Evolutionary conservation across 495 filamentous ascomycete species (phyloP).

Genomic region (Aspergillus steynii): DNA sequence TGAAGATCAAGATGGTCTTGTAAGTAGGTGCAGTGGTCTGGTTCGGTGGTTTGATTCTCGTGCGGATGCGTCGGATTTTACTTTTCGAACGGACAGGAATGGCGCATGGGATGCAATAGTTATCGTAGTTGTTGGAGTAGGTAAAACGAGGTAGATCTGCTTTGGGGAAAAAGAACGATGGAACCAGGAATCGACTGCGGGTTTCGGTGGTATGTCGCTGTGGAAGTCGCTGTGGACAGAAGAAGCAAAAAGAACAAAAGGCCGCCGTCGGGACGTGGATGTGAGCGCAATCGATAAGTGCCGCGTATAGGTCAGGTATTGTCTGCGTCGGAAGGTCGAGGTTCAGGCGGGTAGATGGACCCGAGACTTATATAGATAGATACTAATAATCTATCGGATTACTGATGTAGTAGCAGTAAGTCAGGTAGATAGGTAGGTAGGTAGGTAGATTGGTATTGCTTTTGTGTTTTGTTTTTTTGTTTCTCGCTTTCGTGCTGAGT

Average conservation of each 20-base stretch:
- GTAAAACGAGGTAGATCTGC: neutral
- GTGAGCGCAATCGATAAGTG: neutral
- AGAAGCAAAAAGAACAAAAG: neutral
- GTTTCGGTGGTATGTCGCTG: neutral
- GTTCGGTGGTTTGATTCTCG: too few species aligned
- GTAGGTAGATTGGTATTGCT: too few species aligned
- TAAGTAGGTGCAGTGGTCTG: neutral
- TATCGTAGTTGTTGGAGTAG: neutral
- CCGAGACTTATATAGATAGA: slow-evolving; percentile 7
- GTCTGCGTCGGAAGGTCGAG: neutral
- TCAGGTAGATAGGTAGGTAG: neutral
- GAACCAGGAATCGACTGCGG: too few species aligned
- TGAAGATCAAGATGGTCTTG: neutral
- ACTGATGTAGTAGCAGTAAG: slow-evolving; percentile 2
- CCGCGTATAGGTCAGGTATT: too few species aligned
- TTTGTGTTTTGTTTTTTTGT: too few species aligned
- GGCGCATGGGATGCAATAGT: slow-evolving; percentile 9
- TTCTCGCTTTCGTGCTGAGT: too few species aligned
- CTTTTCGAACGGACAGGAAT: slow-evolving; percentile 1
- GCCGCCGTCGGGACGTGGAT: neutral
- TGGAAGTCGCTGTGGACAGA: neutral
- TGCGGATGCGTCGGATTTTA: neutral
- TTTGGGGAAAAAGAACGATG: neutral
- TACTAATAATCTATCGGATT: slow-evolving; percentile 8
- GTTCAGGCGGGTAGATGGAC: neutral